A percentile compares a stretch with the other conserved stretches of the same genome.
phyloP scores from a whole-genome alignment of 2,329 filamentous ascomycete genomes.

The Cordyceps tenuipes region DNA sequence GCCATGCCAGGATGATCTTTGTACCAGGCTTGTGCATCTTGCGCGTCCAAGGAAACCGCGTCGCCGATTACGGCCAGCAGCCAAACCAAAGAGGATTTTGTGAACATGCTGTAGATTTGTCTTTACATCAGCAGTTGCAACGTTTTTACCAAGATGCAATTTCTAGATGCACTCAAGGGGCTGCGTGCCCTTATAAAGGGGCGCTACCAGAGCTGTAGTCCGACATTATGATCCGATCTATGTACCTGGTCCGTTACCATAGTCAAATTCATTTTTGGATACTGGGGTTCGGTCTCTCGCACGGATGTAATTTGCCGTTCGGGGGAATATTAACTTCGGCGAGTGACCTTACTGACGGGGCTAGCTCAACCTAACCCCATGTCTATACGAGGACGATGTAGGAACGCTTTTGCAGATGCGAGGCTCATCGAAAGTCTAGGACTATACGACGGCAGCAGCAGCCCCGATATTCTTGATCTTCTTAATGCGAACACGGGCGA shows the following conservation, averaged over 20 bases:
- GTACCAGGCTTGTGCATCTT: slow-evolving; percentile 14
- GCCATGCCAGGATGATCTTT: slow-evolving; percentile 14
- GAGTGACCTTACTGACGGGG: neutral
- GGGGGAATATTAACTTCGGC: neutral
- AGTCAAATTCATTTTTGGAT: neutral
- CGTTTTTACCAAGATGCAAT: neutral
- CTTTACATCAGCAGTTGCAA: neutral
- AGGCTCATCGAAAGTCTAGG: neutral
- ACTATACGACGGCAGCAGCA: neutral
- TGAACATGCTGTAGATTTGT: neutral
- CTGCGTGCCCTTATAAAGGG: neutral
- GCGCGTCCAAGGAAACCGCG: slow-evolving; percentile 4
- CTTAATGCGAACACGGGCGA: neutral
- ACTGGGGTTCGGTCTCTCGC: neutral
- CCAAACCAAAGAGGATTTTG: neutral
- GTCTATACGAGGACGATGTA: neutral
- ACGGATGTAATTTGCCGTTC: neutral
- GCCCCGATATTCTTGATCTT: neutral
- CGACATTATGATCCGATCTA: too few species aligned
- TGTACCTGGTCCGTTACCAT: neutral
- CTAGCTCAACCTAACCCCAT: neutral
- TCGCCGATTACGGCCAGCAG: neutral
- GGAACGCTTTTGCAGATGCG: too few species aligned
- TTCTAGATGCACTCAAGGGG: neutral
- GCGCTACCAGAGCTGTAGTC: neutral